phyloP scores from a whole-genome alignment of 108 stramenopile genomes.

The Schizochytrium sp. region DNA sequence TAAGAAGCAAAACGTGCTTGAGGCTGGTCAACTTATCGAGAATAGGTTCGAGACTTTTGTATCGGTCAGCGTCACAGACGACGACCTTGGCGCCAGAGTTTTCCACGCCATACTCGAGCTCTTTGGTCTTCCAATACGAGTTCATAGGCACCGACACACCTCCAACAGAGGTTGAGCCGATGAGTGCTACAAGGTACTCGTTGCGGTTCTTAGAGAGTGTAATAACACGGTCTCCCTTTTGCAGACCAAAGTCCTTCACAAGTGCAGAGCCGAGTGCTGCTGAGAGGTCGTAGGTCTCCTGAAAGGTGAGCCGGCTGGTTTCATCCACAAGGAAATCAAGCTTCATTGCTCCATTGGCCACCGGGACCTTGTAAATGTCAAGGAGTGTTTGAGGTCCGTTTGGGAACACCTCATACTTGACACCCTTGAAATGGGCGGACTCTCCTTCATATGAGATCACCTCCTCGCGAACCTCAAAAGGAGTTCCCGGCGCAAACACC shows the following conservation, averaged over 20 bases:
- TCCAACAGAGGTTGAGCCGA: neutral
- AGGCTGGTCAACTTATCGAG: neutral
- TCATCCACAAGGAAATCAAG: slow-evolving; percentile 22
- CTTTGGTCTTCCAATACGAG: slow-evolving; percentile 31
- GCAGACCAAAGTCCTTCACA: slow-evolving; percentile 30
- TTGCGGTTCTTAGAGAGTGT: slow-evolving; percentile 5
- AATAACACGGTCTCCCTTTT: neutral
- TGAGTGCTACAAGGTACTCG: slow-evolving; percentile 27
- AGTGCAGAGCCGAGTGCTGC: neutral
- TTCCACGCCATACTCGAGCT: slow-evolving; percentile 33
- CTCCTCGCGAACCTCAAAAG: neutral
- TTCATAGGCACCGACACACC: slow-evolving; percentile 1
- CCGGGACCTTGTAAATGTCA: slow-evolving; percentile 37
- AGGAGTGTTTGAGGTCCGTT: neutral
- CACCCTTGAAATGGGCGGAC: slow-evolving; percentile 53
- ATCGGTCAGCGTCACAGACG: neutral
- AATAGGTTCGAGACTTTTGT: neutral
- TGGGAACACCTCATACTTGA: slow-evolving; percentile 40
- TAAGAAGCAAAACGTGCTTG: neutral
- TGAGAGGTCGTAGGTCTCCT: neutral
- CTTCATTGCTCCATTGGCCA: neutral
- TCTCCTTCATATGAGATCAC: slow-evolving; percentile 5
- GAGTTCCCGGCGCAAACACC: slow-evolving; percentile 18
- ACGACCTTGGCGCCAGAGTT: slow-evolving; percentile 19
- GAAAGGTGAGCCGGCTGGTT: slow-evolving; percentile 8